Evolutionary conservation across 169 alveolate genomes (phyloP).

Genomic region (Cryptosporidium sp.): DNA sequence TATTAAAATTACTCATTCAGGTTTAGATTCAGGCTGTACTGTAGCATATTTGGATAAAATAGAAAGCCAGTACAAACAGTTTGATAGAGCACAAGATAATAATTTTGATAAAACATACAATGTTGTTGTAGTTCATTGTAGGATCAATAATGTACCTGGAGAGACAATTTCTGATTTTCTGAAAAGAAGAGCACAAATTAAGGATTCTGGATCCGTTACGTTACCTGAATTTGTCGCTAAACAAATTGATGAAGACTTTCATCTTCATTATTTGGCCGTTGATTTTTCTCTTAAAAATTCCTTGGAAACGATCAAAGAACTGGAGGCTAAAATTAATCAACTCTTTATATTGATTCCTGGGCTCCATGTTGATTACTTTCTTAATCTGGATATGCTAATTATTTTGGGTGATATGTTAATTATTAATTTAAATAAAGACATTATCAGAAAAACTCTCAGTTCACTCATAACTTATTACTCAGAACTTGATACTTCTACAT

Average conservation of each 20-base stretch:
- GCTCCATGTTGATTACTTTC: conserved; percentile 4
- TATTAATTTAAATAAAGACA: not conserved
- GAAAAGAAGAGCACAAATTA: conserved; percentile 18
- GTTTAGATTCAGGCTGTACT: conserved; percentile 25
- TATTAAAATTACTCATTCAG: not conserved
- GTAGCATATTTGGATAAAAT: conserved; percentile 38
- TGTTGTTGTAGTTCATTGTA: conserved; percentile 48
- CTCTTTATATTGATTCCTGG: conserved; percentile 33
- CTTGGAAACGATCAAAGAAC: not conserved
- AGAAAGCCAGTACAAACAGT: not conserved
- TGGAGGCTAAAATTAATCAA: conserved; percentile 27
- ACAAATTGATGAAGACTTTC: not conserved
- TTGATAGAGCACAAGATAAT: not conserved
- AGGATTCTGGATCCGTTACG: conserved; percentile 4
- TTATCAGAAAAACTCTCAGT: not conserved
- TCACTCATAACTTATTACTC: not conserved
- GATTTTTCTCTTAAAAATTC: conserved; percentile 16
- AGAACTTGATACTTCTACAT: not conserved
- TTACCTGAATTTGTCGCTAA: conserved; percentile 8
- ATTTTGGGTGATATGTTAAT: not conserved
- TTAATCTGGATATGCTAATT: conserved; percentile 14
- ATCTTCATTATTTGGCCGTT: conserved; percentile 10
- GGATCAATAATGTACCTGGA: conserved; percentile 2
- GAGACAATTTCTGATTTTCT: conserved; percentile 41
- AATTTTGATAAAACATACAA: not conserved